Evolutionary conservation across 106 monocot species (phyloP), one percentile per base, ranked within the genome.

Genomic region (Dioscorea zingiberensis): DNA sequence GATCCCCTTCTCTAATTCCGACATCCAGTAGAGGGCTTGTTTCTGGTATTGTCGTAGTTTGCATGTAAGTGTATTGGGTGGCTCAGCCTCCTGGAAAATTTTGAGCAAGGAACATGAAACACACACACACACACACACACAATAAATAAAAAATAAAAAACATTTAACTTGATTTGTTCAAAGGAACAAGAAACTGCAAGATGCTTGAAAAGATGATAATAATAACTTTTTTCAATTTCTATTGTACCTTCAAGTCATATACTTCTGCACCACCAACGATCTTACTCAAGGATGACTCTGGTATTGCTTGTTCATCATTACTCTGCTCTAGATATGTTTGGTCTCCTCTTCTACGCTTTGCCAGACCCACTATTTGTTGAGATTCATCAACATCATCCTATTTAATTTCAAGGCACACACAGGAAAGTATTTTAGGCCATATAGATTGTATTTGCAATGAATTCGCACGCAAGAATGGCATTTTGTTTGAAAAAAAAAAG

Each of bases 21-120:
- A 77, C 94, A 94, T 94, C 90, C 94, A 94, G 44, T 82, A 59
- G 15, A 90, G 82, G 18, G 90, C 94, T 71, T 94, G 84, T 25
- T 87, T 94, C 61, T 90, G 94, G 58, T 94, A 94, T 25, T 86
- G 81, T 27, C 78, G 63, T 53, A 94, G 83, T 25, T 72, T 73
- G 71, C 77, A 87, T 22, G 77, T 59, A 27, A 94, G 79, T 3
- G 79, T 78, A 10, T 45, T 60, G 10, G 89, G 86, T 7, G 89
- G 79, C 9, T 90, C 72, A 68, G 87, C 84, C 79, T 94, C 94
- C 94, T 94, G 65, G 25, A 9, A 55, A 64, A 32, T 24, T 58
- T 25, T 38, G 29, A 4, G 25, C 4, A 48, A 44, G 56, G 38
- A 72, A 47, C 16, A 54, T 21, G 22, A 16, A n/a, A n/a, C n/a